Base-by-base conservation (phyloP, 2,329 filamentous ascomycete genomes). In the Aureobasidium sp. region DNA sequence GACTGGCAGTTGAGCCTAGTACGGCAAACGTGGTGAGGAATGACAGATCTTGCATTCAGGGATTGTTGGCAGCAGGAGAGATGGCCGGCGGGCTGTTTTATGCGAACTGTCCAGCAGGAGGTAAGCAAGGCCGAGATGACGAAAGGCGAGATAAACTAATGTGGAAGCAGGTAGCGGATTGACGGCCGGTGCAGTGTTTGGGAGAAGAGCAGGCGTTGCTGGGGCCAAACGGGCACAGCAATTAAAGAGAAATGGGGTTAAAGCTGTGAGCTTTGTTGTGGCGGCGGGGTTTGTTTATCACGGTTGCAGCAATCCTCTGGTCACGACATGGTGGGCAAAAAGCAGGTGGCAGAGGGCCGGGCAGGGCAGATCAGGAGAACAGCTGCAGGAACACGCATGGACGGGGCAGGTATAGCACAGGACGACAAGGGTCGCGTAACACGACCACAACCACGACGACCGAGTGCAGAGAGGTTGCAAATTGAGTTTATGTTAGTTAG, bases 71-170 rank as follows among this genome's bases (percentile, higher is more conserved):
- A 64, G 79, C 75, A 3, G 85, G 85, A 0, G 85, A 88, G 70
- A 86, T 88, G 81, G 67, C 88, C 1, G 85, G 85, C 1, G 84
- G 83, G 0, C 66, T 87, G 21, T 86, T 86, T 64, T 84, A 82
- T 66, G 75, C 77, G 13, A 86, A 86, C 64, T 86, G 86, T 65
- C 83, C 83, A 0, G 84, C 83, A 0, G 84, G 84, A 4, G 84
- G 53, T 57, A 37, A 57, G 40, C 17, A 43, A 37, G 23, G 13
- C 15, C 23, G 45, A 35, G 40, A 38, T 33, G 40, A 43, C 37
- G 37, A 57, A 25, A 35, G 27, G 4, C 5, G 21, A 17, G 42
- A 25, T 11, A 27, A 9, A 57, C 51, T 43, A 46, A 46, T 25
- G 29, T 46, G 29, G 37, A 13, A 45, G 42, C 42, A 57, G 53